Evolutionary conservation across 148 eudicot species (phyloP).

Genomic region (Silene latifolia): DNA sequence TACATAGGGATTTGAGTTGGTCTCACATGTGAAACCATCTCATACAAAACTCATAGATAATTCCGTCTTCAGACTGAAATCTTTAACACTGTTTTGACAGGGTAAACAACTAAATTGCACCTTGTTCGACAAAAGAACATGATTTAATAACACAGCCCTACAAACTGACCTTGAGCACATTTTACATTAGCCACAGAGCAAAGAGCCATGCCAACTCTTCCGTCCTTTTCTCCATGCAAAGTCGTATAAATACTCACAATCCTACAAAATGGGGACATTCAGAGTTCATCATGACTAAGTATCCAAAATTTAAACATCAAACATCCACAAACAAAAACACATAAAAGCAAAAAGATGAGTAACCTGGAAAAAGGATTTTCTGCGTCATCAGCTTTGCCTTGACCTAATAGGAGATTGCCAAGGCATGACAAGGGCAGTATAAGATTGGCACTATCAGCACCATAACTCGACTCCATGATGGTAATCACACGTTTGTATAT

Average conservation of each 20-base stretch:
- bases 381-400: constrained; percentile 62
- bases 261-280: constrained; percentile 32
- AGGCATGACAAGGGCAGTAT: constrained; percentile 66
- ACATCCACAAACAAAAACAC: neutral
- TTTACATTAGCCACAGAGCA: constrained; percentile 73
- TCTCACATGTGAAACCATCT: neutral
- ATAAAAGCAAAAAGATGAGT: constrained; percentile 11
- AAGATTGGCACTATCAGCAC: constrained; percentile 54
- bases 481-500: constrained; percentile 46
- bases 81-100: neutral
- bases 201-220: constrained; percentile 79
- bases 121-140: neutral
- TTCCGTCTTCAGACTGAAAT: neutral
- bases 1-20: neutral
- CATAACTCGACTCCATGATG: constrained; percentile 49
- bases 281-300: constrained; percentile 5
- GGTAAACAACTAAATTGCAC: neutral
- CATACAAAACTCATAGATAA: neutral
- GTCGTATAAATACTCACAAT: constrained; percentile 46
- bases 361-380: constrained; percentile 61
- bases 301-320: constrained; percentile 11
- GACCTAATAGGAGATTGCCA: constrained; percentile 66
- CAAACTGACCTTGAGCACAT: constrained; percentile 71
- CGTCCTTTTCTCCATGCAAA: constrained; percentile 67
- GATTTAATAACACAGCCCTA: constrained; percentile 6